Evolutionary conservation across 2,329 filamentous ascomycete species (phyloP), one percentile per base, ranked within the genome.

Genomic region (Venturia oleaginea): DNA sequence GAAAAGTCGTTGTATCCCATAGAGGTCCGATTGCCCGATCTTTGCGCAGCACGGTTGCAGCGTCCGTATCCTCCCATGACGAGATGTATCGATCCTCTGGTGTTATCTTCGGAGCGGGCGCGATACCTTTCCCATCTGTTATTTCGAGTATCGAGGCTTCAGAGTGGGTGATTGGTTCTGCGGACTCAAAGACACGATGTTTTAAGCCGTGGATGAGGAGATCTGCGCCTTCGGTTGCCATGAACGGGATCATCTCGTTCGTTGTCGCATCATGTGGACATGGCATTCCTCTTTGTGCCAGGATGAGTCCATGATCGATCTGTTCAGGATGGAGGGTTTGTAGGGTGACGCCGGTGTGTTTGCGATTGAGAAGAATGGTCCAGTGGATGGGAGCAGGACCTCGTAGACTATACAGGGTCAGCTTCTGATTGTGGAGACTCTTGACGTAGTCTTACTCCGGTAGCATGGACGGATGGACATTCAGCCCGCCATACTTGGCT

Each of bases 391-490:
- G 94, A 2, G 94, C 91, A 13, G 94, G 84, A 2, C 94, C 94
- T 65, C 89, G 87, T 66, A 96, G 85, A 72, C 88, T 91, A 65
- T 62, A 59, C 59, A 65, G 24, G 37, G 67, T 46, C 64, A 63
- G 61, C 10, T 5, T 32, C 30, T 57, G 17, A 2, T 57, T n/a
- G 7, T 2, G 30, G 8, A 7, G 27, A 57, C 1, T 6, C 2
- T 3, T 34, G 46, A 54, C 34, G 6, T 7, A 72, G 11, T 57
- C 80, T 69, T 79, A 90, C 86, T 94, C 88, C 4, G 92, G 93
- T 17, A 99, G 83, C 34, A 97, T 77, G 0, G 93, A 97, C 0
- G 94, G 94, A 72, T 99, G 94, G 2, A 99, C 83, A 75, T 99
- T 99, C 3, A 99, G 77, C 0, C 94, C 94, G 54, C 92, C 92